Evolutionary conservation across 306 rosid species (phyloP), one percentile per base, ranked within the genome.

Genomic region (Casuarina cunninghamiana): DNA sequence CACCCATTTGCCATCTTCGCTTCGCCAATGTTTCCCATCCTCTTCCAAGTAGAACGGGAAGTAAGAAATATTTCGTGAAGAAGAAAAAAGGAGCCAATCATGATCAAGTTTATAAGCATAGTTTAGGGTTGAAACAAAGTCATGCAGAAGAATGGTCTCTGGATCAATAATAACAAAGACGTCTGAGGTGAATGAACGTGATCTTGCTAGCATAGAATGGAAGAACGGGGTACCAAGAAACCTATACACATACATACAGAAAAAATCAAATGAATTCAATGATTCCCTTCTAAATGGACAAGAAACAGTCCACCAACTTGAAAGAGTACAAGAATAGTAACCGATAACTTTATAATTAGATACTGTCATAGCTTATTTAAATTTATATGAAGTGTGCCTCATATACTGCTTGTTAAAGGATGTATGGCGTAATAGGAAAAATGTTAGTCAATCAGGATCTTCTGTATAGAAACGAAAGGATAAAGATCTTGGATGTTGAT

Each of bases 141-240:
- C 97, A 41, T 89, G 89, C 60, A 89, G 72, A 68, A 93, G 83
- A 81, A 93, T 71, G 48, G 84, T 90, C 86, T 91, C 93, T 43
- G 97, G 87, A 80, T 93, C 84, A 76, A 89, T 70, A 21, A 93
- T 66, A 62, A 84, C 97, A 76, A 78, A 82, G 78, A 95, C 80
- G 49, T 95, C 93, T 15, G 97, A 83, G 63, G 75, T 41, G 77
- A 83, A 89, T 44, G 86, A 82, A 43, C 46, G 48, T 5, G 93
- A 89, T 58, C 87, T 95, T 70, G 88, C 91, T 79, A 92, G 68
- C 97, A 95, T 91, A 73, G 97, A 95, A 84, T 95, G 97, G 82
- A 95, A 88, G 83, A 83, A 92, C 46, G 98, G 97, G 74, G 96
- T 91, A 50, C 99, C 96, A 75, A 92, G 92, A 83, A 95, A 95